Percentiles rank a stretch among this genome's conserved stretches.
Conservation (phyloP, 73 alveolate species). For the Tetrahymena borealis region DNA sequence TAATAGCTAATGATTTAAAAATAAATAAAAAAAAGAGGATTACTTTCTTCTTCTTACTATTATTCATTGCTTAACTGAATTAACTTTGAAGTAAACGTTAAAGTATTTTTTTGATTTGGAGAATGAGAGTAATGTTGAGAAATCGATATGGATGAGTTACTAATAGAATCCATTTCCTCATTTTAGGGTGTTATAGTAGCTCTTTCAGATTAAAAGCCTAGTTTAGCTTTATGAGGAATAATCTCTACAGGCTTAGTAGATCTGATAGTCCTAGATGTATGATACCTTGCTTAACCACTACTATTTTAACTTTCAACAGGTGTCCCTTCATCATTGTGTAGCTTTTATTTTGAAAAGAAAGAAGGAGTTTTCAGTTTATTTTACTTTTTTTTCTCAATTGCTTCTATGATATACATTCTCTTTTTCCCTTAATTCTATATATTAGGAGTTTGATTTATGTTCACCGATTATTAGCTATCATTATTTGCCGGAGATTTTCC, state of each 20-base stretch:
- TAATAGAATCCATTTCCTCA: not conserved
- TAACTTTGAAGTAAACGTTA: not conserved
- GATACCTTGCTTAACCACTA: not conserved
- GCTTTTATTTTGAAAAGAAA: not conserved
- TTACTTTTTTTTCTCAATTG: not conserved
- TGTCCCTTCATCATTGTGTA: not conserved
- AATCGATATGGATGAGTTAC: not conserved
- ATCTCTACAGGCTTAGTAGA: not conserved
- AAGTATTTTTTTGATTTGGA: not conserved
- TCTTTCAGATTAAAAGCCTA: not conserved
- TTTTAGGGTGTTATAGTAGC: not conserved
- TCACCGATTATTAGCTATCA: not conserved
- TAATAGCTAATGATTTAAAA: too few relatives aligned
- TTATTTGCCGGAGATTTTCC: not conserved
- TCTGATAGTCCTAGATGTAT: not conserved
- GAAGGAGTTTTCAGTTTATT: not conserved
- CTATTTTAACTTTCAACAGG: not conserved
- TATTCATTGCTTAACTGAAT: not conserved
- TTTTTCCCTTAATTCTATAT: not conserved
- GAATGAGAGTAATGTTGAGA: not conserved
- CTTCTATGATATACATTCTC: not conserved
- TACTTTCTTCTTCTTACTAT: not conserved
- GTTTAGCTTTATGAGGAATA: not conserved
- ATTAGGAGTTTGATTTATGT: not conserved
- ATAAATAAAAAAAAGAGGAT: not conserved